These are phyloP conservation scores for Pisolithus microcarpus DNA, from an alignment of 768 basidiomycete species.

Conservation along the genomic window DNA sequence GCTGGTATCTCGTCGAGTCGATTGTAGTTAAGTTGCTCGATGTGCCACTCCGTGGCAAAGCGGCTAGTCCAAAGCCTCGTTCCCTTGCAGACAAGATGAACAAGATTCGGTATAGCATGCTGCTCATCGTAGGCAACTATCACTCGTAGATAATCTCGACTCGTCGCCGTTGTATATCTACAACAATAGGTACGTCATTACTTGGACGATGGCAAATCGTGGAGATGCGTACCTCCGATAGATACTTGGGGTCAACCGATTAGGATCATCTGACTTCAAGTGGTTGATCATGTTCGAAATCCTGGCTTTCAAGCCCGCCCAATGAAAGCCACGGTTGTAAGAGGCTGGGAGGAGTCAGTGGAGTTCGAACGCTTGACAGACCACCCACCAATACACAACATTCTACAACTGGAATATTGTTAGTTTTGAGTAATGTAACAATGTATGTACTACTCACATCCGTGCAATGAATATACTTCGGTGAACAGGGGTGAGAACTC, in stretches of 20 bases:
- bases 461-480: constrained; percentile 39
- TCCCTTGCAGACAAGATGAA: constrained; percentile 18
- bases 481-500: constrained; percentile 11
- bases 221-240: constrained; percentile 9
- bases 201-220: background rate
- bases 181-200: background rate
- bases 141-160: constrained; percentile 6
- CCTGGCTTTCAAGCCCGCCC: constrained; percentile 1
- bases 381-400: constrained; percentile 41
- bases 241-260: background rate
- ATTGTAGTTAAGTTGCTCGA: constrained; percentile 28
- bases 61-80: background rate
- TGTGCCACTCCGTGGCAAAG: constrained; percentile 5
- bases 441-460: constrained; percentile 31
- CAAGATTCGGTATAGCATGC: constrained; percentile 12
- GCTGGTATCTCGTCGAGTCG: constrained; percentile 24
- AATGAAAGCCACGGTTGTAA: constrained; percentile 21
- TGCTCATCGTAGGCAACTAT: constrained; percentile 5
- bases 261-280: constrained; percentile 1
- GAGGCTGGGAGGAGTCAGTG: constrained; percentile 21
- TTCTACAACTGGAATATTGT: constrained; percentile 36
- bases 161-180: background rate
- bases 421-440: background rate
- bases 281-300: constrained; percentile 3
- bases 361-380: background rate